Percentiles rank a stretch among this genome's conserved stretches.
These are phyloP conservation scores for Erodium trifolium DNA, from an alignment of 441 rosid species.

Conservation along the genomic window DNA sequence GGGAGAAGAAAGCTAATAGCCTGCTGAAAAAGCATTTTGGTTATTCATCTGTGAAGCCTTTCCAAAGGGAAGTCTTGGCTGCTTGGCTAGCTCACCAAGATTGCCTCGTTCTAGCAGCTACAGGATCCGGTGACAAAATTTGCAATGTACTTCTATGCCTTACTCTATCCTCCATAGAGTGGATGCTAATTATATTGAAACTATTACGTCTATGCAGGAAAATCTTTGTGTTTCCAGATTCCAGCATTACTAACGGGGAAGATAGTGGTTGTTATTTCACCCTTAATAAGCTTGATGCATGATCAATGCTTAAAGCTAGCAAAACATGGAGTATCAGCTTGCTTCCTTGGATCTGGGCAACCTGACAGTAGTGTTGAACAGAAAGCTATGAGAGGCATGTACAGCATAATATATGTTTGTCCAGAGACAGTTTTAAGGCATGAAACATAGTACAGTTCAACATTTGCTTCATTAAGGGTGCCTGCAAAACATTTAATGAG, in stretches of 20 bases:
- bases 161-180: not conserved
- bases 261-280: conserved; percentile 79
- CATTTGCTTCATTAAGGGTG: conserved; percentile 10
- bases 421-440: conserved; percentile 77
- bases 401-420: conserved; percentile 71
- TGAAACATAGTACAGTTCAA: conserved; percentile 6
- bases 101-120: conserved; percentile 86
- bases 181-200: conserved; percentile 7
- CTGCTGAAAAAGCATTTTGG: conserved; percentile 54
- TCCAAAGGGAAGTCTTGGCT: conserved; percentile 74
- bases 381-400: conserved; percentile 82
- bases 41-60: conserved; percentile 49
- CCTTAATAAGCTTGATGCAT: conserved; percentile 92
- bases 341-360: conserved; percentile 97
- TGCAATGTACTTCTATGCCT: conserved; percentile 3
- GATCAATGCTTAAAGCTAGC: conserved; percentile 87
- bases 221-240: conserved; percentile 85
- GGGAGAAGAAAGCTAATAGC: conserved; percentile 48
- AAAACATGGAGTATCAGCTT: conserved; percentile 68
- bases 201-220: conserved; percentile 42
- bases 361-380: conserved; percentile 68
- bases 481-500: conserved; percentile 4
- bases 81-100: conserved; percentile 64
- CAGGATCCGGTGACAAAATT: conserved; percentile 68
- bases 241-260: conserved; percentile 77